phyloP scores from a whole-genome alignment of 495 filamentous ascomycete species.

The Aspergillus baeticus region DNA sequence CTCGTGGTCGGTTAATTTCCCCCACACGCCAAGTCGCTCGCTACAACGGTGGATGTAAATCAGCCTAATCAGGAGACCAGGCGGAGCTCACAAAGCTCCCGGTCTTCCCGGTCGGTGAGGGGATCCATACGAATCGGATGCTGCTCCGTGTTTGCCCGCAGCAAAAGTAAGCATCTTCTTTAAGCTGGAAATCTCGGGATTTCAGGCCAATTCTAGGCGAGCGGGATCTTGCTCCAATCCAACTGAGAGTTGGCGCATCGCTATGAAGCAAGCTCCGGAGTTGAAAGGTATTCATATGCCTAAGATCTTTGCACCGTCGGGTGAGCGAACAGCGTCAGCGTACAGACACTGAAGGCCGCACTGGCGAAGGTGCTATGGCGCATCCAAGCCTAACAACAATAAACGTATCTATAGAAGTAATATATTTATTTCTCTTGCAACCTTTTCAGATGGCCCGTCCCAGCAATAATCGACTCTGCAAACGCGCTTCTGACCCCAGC shows the following conservation, averaged over 20 bases:
- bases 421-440: neutral
- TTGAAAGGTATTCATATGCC: neutral
- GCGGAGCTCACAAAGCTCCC: neutral
- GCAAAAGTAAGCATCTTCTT: too few relatives aligned
- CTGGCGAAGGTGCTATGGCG: too few relatives aligned
- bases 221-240: too few relatives aligned
- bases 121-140: neutral
- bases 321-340: too few relatives aligned
- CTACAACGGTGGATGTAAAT: too few relatives aligned
- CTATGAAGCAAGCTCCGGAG: too few relatives aligned
- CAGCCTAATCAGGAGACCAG: neutral
- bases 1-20: slow-evolving; percentile 22
- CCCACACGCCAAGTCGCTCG: slow-evolving; percentile 35
- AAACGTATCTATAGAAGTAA: too few relatives aligned
- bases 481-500: slow-evolving; percentile 34
- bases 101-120: neutral
- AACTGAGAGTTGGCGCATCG: too few relatives aligned
- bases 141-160: slow-evolving; percentile 4
- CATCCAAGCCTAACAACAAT: too few relatives aligned
- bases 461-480: neutral
- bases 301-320: too few relatives aligned
- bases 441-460: neutral
- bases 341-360: too few relatives aligned
- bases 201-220: neutral
- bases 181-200: neutral